Conservation (phyloP, 306 rosid species). For the Rosa rugosa region DNA sequence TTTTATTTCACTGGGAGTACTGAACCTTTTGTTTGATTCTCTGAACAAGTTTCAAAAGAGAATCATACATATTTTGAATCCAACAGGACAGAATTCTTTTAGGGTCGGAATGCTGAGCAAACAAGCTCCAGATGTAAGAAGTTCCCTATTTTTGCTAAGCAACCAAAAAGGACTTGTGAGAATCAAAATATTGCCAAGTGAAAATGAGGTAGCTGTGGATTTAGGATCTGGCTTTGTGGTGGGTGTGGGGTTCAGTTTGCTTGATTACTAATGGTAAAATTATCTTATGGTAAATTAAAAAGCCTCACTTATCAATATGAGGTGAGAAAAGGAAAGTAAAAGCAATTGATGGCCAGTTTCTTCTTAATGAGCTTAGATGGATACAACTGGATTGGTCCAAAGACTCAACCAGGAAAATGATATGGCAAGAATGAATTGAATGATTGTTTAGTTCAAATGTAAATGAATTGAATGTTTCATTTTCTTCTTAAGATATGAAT, state of each 20-base stretch:
- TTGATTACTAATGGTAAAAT: no score
- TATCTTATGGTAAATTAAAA: no score
- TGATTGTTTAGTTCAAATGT: conserved; percentile 34
- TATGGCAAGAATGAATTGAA: conserved; percentile 36
- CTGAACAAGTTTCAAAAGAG: no score
- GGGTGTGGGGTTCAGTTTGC: no score
- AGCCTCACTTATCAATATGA: background rate
- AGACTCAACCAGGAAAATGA: conserved; percentile 44
- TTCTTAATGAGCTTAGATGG: conserved; percentile 62
- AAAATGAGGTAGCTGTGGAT: no score
- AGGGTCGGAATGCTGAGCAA: conserved; percentile 1
- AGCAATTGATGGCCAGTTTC: conserved; percentile 45
- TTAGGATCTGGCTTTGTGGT: no score
- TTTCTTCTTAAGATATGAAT: no score
- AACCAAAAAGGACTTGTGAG: conserved; percentile 43
- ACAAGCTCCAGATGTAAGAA: conserved; percentile 1
- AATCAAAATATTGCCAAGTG: no score
- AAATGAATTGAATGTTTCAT: background rate
- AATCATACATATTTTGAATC: no score
- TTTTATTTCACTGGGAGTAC: no score
- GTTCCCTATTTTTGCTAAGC: conserved; percentile 32
- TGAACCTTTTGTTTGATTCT: no score
- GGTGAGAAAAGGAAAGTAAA: conserved; percentile 21
- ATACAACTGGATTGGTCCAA: conserved; percentile 68
- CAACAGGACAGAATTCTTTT: background rate